These are phyloP conservation scores for Colletotrichum agaves DNA, from an alignment of 2,329 filamentous ascomycete genomes.

Conservation along the genomic window DNA sequence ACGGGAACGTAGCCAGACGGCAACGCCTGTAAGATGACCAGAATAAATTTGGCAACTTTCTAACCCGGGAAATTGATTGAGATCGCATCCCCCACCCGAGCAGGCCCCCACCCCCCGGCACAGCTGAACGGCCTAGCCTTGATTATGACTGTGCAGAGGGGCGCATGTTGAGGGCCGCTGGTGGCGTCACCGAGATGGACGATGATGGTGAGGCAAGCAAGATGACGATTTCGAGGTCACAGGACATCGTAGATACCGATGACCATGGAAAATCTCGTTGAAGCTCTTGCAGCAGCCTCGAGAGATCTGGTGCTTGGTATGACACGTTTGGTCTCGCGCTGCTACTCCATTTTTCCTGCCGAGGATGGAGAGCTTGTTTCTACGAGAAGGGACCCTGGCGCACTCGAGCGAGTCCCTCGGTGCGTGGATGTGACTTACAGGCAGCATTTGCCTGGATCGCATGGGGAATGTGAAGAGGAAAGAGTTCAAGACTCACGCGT, in stretches of 20 bases:
- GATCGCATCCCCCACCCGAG: slow-evolving; percentile 29
- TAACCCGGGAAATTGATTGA: slow-evolving; percentile 30
- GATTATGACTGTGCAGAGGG: neutral
- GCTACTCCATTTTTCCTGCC: neutral
- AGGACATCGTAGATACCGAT: slow-evolving; percentile 10
- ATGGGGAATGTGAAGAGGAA: slow-evolving; percentile 17
- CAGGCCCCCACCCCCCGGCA: slow-evolving; percentile 11
- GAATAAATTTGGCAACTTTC: slow-evolving; percentile 34
- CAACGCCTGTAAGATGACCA: slow-evolving; percentile 32
- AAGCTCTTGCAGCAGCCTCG: neutral
- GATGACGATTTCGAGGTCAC: slow-evolving; percentile 6
- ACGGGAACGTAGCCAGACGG: slow-evolving; percentile 34
- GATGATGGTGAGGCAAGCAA: neutral
- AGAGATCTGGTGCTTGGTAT: neutral
- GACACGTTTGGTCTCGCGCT: neutral
- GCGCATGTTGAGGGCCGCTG: slow-evolving; percentile 6
- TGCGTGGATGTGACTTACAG: slow-evolving; percentile 10
- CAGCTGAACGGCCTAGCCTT: slow-evolving; percentile 18
- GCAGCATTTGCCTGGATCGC: neutral
- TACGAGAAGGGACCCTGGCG: neutral
- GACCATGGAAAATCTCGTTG: neutral
- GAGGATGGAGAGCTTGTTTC: too few species aligned
- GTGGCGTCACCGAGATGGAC: slow-evolving; percentile 21
- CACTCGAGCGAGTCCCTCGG: neutral
- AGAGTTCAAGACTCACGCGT: slow-evolving; percentile 33